These are phyloP conservation scores for Rubroboletus pulcherrimus DNA, from an alignment of 768 basidiomycete species.

Conservation along the genomic window DNA sequence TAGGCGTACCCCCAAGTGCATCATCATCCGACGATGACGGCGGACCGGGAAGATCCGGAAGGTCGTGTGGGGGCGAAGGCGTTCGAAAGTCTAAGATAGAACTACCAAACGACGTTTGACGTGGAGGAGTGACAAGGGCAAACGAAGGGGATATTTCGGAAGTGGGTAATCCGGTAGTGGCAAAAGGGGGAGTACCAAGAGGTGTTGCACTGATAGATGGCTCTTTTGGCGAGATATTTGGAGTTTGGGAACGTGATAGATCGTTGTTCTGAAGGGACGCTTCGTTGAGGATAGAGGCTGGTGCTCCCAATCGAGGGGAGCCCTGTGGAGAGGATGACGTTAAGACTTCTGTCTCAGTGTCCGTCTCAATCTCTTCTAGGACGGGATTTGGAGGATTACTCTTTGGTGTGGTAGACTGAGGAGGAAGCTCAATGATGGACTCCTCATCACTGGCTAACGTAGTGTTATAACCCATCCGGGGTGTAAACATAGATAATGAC, in stretches of 20 bases:
- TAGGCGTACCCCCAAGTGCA: conserved; percentile 27
- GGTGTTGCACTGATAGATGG: conserved; percentile 21
- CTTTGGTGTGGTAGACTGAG: conserved; percentile 27
- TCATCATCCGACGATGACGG: conserved; percentile 56
- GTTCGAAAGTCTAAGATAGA: conserved; percentile 53
- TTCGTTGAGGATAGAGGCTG: conserved; percentile 9
- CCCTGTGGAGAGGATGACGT: conserved; percentile 19
- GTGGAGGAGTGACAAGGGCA: conserved; percentile 46
- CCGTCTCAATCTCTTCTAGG: conserved; percentile 18
- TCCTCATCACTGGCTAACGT: conserved; percentile 39
- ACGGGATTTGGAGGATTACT: conserved; percentile 14
- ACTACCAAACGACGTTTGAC: conserved; percentile 36
- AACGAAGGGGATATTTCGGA: conserved; percentile 17
- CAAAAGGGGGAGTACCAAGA: conserved; percentile 22
- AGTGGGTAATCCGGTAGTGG: not conserved
- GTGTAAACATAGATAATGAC: not conserved
- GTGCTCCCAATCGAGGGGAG: conserved; percentile 14
- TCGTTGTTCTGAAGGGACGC: conserved; percentile 16
- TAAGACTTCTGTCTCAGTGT: conserved; percentile 29
- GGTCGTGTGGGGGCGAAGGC: conserved; percentile 57
- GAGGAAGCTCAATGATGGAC: conserved; percentile 18
- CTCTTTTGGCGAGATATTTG: not conserved
- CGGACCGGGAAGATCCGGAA: conserved; percentile 66
- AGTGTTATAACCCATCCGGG: not conserved
- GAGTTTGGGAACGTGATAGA: conserved; percentile 13